These are phyloP conservation scores for Hyaloscypha finlandica DNA, from an alignment of 495 filamentous ascomycete species.

Conservation along the genomic window DNA sequence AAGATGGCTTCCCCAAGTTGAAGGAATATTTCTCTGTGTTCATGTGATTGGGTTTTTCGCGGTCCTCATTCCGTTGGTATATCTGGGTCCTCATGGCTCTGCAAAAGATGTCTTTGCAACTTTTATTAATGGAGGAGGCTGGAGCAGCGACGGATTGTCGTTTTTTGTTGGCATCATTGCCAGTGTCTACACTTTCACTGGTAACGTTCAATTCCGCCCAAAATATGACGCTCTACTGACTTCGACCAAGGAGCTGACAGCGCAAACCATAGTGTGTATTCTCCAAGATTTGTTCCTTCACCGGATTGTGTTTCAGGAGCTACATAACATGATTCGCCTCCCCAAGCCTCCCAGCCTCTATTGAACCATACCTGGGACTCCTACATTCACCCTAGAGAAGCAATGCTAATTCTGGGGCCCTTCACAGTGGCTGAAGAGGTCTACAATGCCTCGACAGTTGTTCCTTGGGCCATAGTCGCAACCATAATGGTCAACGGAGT, in stretches of 20 bases:
- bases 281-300: background rate
- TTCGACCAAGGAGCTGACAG: conserved; percentile 13
- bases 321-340: background rate
- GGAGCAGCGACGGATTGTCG: conserved; percentile 42
- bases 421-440: conserved; percentile 45
- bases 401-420: background rate
- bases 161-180: conserved; percentile 48
- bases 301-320: background rate
- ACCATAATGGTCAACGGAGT: conserved; percentile 38
- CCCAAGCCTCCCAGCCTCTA: background rate
- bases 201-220: conserved; percentile 30
- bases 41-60: conserved; percentile 51
- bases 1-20: conserved; percentile 41
- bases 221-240: conserved; percentile 1
- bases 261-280: background rate
- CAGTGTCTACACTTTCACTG: conserved; percentile 37
- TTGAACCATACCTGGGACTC: background rate
- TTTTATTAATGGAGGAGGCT: conserved; percentile 46
- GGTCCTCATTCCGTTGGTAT: conserved; percentile 45
- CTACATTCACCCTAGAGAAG: background rate
- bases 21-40: conserved; percentile 45
- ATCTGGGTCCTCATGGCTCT: conserved; percentile 34
- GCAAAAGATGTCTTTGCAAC: conserved; percentile 45
- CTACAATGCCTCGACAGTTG: conserved; percentile 44
- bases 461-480: conserved; percentile 50